phyloP scores from a whole-genome alignment of 2,329 filamentous ascomycete species.

The Colletotrichum higginsianum region DNA sequence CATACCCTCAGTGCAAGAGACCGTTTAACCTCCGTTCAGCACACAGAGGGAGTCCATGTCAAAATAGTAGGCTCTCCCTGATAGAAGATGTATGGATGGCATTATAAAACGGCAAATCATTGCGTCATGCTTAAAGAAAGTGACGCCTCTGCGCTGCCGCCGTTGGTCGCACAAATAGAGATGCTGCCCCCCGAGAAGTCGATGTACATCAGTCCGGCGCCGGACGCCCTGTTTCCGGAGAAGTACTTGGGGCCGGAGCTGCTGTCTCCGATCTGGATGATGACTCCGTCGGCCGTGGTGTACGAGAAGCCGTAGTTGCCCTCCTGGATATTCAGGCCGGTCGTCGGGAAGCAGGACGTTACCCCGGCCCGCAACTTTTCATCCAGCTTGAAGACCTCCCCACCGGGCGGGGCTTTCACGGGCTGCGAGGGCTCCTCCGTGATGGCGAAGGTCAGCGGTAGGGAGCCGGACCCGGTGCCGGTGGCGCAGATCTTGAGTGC shows the following conservation, averaged over 20 bases:
- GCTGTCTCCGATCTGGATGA: constrained; percentile 17
- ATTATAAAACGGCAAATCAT: background rate
- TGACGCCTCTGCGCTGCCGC: background rate
- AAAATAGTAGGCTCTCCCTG: no score
- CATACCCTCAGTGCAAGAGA: no score
- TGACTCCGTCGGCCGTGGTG: constrained; percentile 3
- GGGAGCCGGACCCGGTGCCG: background rate
- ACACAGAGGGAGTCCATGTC: no score
- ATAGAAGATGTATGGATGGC: no score
- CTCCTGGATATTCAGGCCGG: constrained; percentile 10
- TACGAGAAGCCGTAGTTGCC: constrained; percentile 23
- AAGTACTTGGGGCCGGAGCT: constrained; percentile 21
- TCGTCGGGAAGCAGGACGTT: constrained; percentile 20
- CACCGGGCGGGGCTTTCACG: constrained; percentile 5
- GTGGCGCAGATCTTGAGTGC: background rate
- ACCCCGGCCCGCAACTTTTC: background rate
- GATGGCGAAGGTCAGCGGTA: constrained; percentile 1
- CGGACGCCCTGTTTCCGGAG: constrained; percentile 7
- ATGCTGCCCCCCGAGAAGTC: constrained; percentile 21
- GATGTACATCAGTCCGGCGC: constrained; percentile 18
- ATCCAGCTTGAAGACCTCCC: constrained; percentile 16
- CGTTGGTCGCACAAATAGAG: constrained; percentile 11
- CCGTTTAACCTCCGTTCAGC: no score
- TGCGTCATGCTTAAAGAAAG: constrained; percentile 12
- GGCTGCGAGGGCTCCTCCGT: constrained; percentile 9